phyloP scores from a whole-genome alignment of 805 yeast species.

The Candida taoyuanica region DNA sequence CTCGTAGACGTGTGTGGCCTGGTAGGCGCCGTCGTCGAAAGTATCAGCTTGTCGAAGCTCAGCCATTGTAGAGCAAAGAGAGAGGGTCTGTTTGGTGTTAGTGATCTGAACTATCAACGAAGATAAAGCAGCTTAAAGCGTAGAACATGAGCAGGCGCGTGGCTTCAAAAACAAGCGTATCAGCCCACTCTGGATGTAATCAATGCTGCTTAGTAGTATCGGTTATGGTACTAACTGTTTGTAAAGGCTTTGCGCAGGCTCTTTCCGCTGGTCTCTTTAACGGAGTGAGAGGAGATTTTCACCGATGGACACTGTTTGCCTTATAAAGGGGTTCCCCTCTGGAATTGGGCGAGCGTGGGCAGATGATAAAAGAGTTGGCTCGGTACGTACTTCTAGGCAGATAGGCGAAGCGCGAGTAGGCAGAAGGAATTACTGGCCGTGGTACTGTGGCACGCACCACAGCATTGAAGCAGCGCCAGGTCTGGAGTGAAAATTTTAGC shows the following conservation, averaged over 20 bases:
- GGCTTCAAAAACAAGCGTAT: too few relatives aligned
- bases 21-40: slow-evolving; percentile 12
- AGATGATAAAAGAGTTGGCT: background rate
- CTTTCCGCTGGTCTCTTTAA: background rate
- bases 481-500: too few relatives aligned
- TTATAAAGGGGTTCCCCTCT: background rate
- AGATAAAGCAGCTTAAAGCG: too few relatives aligned
- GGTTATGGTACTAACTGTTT: background rate
- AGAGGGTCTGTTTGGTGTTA: background rate
- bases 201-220: too few relatives aligned
- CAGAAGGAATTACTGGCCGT: too few relatives aligned
- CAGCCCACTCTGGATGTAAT: too few relatives aligned
- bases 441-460: too few relatives aligned
- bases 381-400: too few relatives aligned
- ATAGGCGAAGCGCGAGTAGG: background rate
- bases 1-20: slow-evolving; percentile 23
- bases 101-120: background rate
- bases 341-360: background rate
- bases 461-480: too few relatives aligned
- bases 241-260: background rate
- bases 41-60: slow-evolving; percentile 15
- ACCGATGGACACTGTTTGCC: background rate
- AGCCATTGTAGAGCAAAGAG: slow-evolving; percentile 4
- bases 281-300: background rate
- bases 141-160: too few relatives aligned